Conservation (phyloP, 164 flowering plant genomes). For the Chimonanthus praecox region DNA sequence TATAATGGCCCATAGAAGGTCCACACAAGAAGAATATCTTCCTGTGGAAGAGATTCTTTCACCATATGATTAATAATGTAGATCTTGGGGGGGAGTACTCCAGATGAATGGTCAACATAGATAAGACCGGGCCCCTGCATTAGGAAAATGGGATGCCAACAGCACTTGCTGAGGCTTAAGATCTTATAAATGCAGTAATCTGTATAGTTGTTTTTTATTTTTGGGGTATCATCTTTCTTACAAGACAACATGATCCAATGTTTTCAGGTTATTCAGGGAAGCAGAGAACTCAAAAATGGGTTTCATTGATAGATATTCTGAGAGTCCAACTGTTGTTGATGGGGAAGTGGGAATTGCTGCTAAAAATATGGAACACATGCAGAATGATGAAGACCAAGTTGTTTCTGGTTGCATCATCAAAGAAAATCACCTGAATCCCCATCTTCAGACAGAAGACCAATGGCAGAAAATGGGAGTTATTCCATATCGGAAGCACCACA, state of each 20-base stretch:
- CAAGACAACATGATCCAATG: constrained; percentile 1
- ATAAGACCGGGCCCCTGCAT: not conserved
- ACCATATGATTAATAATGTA: too few relatives aligned
- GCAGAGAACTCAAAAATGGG: constrained; percentile 20
- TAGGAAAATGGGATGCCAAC: not conserved
- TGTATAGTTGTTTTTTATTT: not conserved
- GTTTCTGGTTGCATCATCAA: constrained; percentile 9
- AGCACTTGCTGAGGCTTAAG: not conserved
- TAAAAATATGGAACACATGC: constrained; percentile 13
- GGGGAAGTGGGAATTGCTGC: constrained; percentile 14
- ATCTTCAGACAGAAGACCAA: constrained; percentile 23
- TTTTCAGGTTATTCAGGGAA: constrained; percentile 26
- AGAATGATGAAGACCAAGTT: constrained; percentile 14
- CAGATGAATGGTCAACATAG: not conserved
- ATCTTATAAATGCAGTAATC: not conserved
- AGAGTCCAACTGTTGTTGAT: constrained; percentile 16
- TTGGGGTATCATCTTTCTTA: not conserved
- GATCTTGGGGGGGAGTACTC: not conserved
- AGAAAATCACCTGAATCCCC: constrained; percentile 15
- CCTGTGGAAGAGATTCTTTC: not conserved
- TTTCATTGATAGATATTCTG: constrained; percentile 20
- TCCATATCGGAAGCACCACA: constrained; percentile 28
- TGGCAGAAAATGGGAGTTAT: constrained; percentile 18
- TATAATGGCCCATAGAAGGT: not conserved
- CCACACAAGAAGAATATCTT: not conserved